Evolutionary conservation across 2,329 filamentous ascomycete species (phyloP).

Genomic region (Nectriaceae sp.): DNA sequence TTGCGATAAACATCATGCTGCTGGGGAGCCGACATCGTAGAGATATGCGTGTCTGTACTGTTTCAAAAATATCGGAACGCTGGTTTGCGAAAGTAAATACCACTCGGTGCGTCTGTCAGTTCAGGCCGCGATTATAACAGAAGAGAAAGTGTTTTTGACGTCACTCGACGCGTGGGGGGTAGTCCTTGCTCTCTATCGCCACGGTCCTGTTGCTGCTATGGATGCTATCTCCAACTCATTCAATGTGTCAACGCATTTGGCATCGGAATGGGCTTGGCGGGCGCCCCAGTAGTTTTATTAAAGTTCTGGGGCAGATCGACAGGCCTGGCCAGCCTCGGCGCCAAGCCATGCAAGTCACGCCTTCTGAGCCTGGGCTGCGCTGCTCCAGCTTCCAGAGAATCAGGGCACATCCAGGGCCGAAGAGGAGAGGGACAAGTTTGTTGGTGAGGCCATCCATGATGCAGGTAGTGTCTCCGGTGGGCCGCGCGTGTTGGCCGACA

Average conservation of each 20-base stretch:
- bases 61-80: too few relatives aligned
- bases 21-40: conserved; percentile 16
- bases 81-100: not conserved
- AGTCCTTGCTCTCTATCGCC: conserved; percentile 10
- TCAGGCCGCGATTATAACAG: conserved; percentile 5
- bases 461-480: not conserved
- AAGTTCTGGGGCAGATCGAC: conserved; percentile 28
- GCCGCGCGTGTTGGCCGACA: too few relatives aligned
- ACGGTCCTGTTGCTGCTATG: conserved; percentile 8
- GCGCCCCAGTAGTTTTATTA: conserved; percentile 17
- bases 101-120: not conserved
- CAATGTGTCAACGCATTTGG: conserved; percentile 30
- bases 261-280: conserved; percentile 26
- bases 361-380: not conserved
- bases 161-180: conserved; percentile 12
- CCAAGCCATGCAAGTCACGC: not conserved
- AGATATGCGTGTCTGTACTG: not conserved
- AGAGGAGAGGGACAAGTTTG: too few relatives aligned
- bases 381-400: too few relatives aligned
- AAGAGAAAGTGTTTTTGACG: conserved; percentile 2
- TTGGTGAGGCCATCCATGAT: not conserved
- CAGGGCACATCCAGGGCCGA: too few relatives aligned
- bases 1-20: conserved; percentile 49
- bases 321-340: conserved; percentile 13
- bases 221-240: conserved; percentile 25